Percentiles rank a stretch among this genome's conserved stretches.
Conservation (phyloP, 2,329 filamentous ascomycete genomes). For the Trichoderma atroviride region DNA sequence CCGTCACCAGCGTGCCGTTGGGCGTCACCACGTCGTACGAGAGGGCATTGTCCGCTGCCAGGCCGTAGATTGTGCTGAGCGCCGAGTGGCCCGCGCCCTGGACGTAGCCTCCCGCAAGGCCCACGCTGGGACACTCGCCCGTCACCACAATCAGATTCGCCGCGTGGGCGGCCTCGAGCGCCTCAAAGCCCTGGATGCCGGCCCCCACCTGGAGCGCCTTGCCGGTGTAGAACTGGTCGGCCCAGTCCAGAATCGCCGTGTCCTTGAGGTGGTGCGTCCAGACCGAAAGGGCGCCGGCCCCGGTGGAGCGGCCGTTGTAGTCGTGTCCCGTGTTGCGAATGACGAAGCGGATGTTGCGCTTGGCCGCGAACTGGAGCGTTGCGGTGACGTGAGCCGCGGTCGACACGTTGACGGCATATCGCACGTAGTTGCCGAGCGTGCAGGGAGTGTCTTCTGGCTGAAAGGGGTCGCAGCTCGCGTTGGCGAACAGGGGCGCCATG, state of each 20-base stretch:
- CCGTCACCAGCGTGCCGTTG: slow-evolving; percentile 50
- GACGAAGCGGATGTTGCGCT: slow-evolving; percentile 52
- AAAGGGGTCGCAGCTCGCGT: slow-evolving; percentile 41
- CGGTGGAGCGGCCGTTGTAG: slow-evolving; percentile 58
- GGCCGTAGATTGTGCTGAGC: slow-evolving; percentile 55
- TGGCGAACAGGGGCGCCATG: slow-evolving; percentile 36
- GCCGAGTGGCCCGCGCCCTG: slow-evolving; percentile 62
- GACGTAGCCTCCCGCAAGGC: slow-evolving; percentile 62
- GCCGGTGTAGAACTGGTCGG: slow-evolving; percentile 49
- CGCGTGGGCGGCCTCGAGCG: slow-evolving; percentile 48
- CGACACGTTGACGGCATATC: slow-evolving; percentile 42
- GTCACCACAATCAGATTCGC: slow-evolving; percentile 54
- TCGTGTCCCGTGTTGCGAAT: slow-evolving; percentile 58
- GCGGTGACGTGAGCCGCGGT: slow-evolving; percentile 37
- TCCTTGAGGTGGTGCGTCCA: slow-evolving; percentile 49
- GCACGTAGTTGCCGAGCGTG: slow-evolving; percentile 45
- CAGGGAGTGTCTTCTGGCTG: slow-evolving; percentile 44
- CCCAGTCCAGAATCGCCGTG: slow-evolving; percentile 47
- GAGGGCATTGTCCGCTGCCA: slow-evolving; percentile 61
- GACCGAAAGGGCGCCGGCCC: slow-evolving; percentile 46
- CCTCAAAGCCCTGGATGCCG: slow-evolving; percentile 55
- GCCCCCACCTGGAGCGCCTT: slow-evolving; percentile 57
- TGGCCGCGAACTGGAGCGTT: slow-evolving; percentile 39
- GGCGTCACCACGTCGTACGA: slow-evolving; percentile 57
- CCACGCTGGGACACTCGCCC: slow-evolving; percentile 59